Percentiles rank a stretch among this genome's conserved stretches.
phyloP scores from a whole-genome alignment of 805 yeast genomes.

The Scheffersomyces spartinae region DNA sequence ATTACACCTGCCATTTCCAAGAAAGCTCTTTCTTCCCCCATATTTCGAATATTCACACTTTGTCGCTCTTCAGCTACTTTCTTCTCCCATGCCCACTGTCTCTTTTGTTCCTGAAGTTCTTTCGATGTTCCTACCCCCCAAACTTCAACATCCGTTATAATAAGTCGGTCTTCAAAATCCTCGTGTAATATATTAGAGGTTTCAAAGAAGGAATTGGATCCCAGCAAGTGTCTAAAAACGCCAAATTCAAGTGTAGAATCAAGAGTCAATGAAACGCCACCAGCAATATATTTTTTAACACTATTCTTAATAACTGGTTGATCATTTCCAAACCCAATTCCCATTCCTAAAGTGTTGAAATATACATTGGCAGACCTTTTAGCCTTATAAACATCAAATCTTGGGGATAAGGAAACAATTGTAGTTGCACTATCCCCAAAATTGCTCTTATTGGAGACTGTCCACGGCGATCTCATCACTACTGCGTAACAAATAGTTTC shows the following conservation, averaged over 20 bases:
- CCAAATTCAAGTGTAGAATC: conserved; percentile 76
- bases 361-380: conserved; percentile 34
- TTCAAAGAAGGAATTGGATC: conserved; percentile 36
- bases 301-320: conserved; percentile 49
- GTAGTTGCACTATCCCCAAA: conserved; percentile 54
- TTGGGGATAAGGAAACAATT: conserved; percentile 61
- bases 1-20: conserved; percentile 71
- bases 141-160: conserved; percentile 69
- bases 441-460: conserved; percentile 50
- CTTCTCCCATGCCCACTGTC: conserved; percentile 87
- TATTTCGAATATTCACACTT: conserved; percentile 47
- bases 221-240: conserved; percentile 54
- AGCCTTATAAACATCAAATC: conserved; percentile 41
- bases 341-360: conserved; percentile 66
- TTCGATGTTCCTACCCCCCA: conserved; percentile 84
- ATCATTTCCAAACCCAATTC: conserved; percentile 68
- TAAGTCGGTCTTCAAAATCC: conserved; percentile 57
- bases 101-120: conserved; percentile 66
- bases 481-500: conserved; percentile 52
- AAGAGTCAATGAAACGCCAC: conserved; percentile 68
- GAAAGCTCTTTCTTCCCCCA: conserved; percentile 77
- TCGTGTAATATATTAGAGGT: conserved; percentile 10
- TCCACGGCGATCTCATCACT: conserved; percentile 66
- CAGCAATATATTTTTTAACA: conserved; percentile 43
- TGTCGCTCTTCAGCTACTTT: conserved; percentile 73